Base-by-base conservation (phyloP, 805 yeast species). In the Candida arabinofermentans region DNA sequence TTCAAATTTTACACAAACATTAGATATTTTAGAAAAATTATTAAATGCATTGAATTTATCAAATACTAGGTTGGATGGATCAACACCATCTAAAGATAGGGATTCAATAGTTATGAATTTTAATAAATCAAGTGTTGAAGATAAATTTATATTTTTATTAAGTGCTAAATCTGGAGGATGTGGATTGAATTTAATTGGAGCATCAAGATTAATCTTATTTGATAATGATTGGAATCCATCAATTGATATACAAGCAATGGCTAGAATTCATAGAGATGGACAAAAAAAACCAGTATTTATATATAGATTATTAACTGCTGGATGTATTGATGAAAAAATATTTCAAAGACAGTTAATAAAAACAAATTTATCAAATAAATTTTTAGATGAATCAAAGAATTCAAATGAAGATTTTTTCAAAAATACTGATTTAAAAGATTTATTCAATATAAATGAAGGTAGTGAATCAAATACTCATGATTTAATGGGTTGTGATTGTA, bases 171-270 rank as follows among this genome's bases (percentile, higher is more conserved):
- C 96, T 4, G 99, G 99, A 3, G 99, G 99, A 0, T 81, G 85
- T 45, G 99, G 99, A 0, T 68, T 93, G 32, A 93, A 93, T 55
- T 67, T 93, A 26, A 75, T 86, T 26, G 99, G 98, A 0, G 99
- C 95, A 0, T 86, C 95, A 0, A 66, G 98, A 22, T 65, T 93
- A 31, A 72, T 93, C 5, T 65, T 93, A 18, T 84, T 86, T 56
- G 99, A 93, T 58, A 87, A 93, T 49, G 98, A 93, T 57, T 93
- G 99, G 99, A 93, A 93, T 49, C 99, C 99, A 0, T 79, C 96
- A 0, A 73, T 83, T 10, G 99, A 93, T 57, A 61, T 85, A 26
- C 99, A 93, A 60, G 96, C 97, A 0, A 86, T 91, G 95, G 96
- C 97, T 1, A 68, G 99, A 48, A 81, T 93, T 6, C 96, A 91